A percentile compares a stretch with the other conserved stretches of the same genome.
phyloP scores from a whole-genome alignment of 306 rosid species.

The Lathyrus sativus region DNA sequence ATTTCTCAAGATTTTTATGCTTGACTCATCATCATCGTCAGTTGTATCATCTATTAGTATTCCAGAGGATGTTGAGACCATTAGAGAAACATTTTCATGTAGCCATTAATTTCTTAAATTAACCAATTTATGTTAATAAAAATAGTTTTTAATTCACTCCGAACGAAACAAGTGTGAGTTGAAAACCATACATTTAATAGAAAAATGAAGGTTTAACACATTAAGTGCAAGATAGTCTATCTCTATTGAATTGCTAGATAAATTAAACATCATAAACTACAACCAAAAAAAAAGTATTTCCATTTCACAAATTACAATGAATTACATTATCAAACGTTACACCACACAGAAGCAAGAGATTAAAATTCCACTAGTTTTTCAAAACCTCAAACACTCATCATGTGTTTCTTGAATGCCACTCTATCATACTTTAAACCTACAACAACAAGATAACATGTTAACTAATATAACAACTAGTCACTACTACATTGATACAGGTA shows the following conservation, averaged over 20 bases:
- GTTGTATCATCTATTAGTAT: too few species aligned
- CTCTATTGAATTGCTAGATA: background rate
- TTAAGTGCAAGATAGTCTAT: background rate
- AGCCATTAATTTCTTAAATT: too few species aligned
- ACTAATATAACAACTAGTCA: background rate
- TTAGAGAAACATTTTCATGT: too few species aligned
- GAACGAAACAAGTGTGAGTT: too few species aligned
- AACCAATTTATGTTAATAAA: too few species aligned
- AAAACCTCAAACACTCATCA: conserved; percentile 23
- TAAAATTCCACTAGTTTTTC: conserved; percentile 25
- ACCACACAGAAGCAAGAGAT: conserved; percentile 12
- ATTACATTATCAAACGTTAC: conserved; percentile 11
- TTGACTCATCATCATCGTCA: too few species aligned
- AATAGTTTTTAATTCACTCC: too few species aligned
- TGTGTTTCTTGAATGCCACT: conserved; percentile 28
- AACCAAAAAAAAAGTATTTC: conserved; percentile 14
- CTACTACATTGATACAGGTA: background rate
- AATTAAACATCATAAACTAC: background rate
- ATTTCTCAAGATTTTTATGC: too few species aligned
- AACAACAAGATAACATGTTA: conserved; percentile 22
- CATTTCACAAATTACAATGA: conserved; percentile 28
- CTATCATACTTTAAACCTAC: conserved; percentile 34
- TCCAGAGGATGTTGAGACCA: too few species aligned
- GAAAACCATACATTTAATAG: too few species aligned
- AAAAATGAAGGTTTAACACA: too few species aligned